Conservation (phyloP, 139 green algal species). For the Closterium sp. region DNA sequence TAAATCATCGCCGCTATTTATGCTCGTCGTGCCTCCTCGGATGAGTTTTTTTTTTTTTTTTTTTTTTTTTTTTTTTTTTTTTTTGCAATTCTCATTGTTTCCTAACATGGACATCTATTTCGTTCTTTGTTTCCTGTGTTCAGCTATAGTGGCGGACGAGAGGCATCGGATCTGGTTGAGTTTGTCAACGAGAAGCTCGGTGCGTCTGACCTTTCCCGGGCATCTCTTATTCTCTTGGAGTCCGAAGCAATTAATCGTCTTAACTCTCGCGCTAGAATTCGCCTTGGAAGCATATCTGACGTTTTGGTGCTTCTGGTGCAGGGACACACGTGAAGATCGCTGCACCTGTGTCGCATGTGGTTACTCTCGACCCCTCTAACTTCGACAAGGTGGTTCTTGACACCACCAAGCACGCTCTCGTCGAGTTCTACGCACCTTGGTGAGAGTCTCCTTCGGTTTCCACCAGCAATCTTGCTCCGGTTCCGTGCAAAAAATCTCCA, state of each 20-base stretch:
- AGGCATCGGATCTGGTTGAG: constrained; percentile 25
- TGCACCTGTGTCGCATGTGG: constrained; percentile 31
- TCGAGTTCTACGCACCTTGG: constrained; percentile 55
- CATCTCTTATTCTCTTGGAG: no score
- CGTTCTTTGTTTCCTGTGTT: neutral
- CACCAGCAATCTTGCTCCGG: no score
- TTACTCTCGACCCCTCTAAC: constrained; percentile 23
- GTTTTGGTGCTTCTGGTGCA: neutral
- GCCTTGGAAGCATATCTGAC: neutral
- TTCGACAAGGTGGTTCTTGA: constrained; percentile 52
- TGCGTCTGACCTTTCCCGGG: neutral
- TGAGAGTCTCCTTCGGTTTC: neutral
- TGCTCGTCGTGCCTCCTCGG: neutral
- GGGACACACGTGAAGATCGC: constrained; percentile 9
- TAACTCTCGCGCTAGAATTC: no score
- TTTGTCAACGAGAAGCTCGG: constrained; percentile 47
- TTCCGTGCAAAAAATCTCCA: no score
- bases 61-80: neutral
- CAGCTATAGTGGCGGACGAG: constrained; percentile 44
- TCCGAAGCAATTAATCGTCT: neutral
- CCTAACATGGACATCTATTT: no score
- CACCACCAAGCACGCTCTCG: constrained; percentile 42
- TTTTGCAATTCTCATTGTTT: no score
- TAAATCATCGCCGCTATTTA: constrained; percentile 9
- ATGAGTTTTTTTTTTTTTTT: neutral